phyloP scores from a whole-genome alignment of 257 asterid genomes.

The Nicotiana knightiana region DNA sequence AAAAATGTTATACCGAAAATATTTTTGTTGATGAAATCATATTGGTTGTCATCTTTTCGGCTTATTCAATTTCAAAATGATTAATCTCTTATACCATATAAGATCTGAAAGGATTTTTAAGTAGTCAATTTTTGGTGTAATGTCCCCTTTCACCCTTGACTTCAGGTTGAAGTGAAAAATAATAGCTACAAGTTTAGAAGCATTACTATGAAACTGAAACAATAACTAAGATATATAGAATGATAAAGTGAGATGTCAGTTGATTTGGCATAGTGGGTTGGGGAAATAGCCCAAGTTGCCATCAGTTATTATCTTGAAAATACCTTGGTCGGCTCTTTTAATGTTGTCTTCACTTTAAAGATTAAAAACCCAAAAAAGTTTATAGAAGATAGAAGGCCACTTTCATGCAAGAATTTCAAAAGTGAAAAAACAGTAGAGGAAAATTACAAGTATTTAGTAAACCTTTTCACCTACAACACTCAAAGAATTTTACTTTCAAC shows the following conservation, averaged over 20 bases:
- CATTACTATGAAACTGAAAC: background rate
- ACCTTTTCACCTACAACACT: conserved; percentile 18
- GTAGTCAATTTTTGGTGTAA: conserved; percentile 12
- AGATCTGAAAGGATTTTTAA: background rate
- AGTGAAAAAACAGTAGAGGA: background rate
- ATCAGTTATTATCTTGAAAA: conserved; percentile 9
- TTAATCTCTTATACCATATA: background rate
- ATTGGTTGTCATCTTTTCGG: background rate
- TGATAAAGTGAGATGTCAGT: background rate
- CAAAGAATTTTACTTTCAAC: conserved; percentile 13
- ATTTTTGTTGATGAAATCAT: background rate
- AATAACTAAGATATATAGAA: background rate
- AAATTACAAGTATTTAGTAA: conserved; percentile 4
- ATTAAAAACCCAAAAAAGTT: background rate
- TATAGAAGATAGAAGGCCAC: conserved; percentile 3
- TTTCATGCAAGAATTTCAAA: background rate
- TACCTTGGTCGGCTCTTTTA: background rate
- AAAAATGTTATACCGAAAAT: background rate
- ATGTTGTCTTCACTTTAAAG: conserved; percentile 17
- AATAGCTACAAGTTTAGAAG: background rate
- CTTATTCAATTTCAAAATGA: background rate
- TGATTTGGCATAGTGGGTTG: conserved; percentile 3
- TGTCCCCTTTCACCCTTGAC: background rate
- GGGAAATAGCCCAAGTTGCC: background rate
- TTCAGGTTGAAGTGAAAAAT: conserved; percentile 12